A percentile compares a stretch with the other conserved stretches of the same genome.
Evolutionary conservation across 164 flowering plant species (phyloP).

Genomic region (Kalanchoe fedtschenkoi): DNA sequence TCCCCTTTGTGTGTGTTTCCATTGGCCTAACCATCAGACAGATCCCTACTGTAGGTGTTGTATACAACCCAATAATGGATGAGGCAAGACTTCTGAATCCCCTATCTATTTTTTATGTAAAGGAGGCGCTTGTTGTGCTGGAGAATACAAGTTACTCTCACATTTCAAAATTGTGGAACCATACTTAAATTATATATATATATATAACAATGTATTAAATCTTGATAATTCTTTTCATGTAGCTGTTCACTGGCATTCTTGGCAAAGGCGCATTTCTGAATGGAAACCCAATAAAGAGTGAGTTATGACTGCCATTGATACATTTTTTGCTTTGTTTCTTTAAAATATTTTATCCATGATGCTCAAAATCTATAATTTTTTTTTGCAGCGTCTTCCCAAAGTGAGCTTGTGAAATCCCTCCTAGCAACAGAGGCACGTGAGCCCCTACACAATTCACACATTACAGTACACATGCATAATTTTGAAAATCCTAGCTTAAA

Average conservation of each 20-base stretch:
- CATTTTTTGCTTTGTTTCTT: background rate
- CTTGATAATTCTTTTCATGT: background rate
- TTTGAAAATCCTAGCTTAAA: no score
- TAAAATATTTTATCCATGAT: background rate
- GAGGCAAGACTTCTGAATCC: conserved; percentile 44
- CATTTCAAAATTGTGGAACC: background rate
- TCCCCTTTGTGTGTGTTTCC: conserved; percentile 88
- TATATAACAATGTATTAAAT: no score
- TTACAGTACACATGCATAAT: no score
- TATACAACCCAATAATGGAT: conserved; percentile 84
- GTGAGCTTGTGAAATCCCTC: conserved; percentile 70
- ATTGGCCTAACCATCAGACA: conserved; percentile 87
- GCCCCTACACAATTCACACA: no score
- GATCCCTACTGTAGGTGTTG: conserved; percentile 82
- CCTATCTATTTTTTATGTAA: background rate
- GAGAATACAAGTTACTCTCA: background rate
- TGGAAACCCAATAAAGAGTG: conserved; percentile 83
- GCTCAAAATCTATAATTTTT: background rate
- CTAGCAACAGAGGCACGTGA: conserved; percentile 80
- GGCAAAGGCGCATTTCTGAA: conserved; percentile 90
- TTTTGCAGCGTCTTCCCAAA: conserved; percentile 70
- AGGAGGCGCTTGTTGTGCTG: background rate
- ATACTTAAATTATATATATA: no score
- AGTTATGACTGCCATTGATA: background rate
- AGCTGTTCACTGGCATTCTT: conserved; percentile 81